Base-by-base conservation (phyloP, 177 flowering plant genomes). In the Viscum album region DNA sequence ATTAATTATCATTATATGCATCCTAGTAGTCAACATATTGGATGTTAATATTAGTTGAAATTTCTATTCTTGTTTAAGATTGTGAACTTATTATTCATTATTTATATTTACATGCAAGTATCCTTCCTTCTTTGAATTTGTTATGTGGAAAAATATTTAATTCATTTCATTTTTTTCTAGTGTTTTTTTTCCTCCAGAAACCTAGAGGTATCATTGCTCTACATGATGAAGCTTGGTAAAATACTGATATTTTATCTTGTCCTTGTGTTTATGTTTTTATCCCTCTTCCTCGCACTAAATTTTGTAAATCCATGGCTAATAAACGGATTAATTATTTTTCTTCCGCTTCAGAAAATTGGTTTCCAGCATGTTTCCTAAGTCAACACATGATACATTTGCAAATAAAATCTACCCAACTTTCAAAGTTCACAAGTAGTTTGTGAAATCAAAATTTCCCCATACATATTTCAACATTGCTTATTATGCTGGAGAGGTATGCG, bases 171-270 rank as follows among this genome's bases (percentile, higher is more conserved):
- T 37, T 37, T 37, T 37, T 37, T 5, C 13, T 37, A 37, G 6
- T 24, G 2, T 34, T 33, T 2, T 63, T 7, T 33, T 63, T 11
- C 75, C 68, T 71, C 75, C 85, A 88, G 93, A 88, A 86, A 85
- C 89, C 90, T 26, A 90, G 93, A 54, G 93, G 93, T 70, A 80
- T 88, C 24, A 59, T 88, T 76, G 84, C 89, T 74, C 88, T 88
- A 35, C 86, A 86, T 28, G 93, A 88, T 76, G 93, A 88, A 79
- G 93, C 93, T 56, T 88, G 93, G 93, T 88, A 85, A 36, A 70
- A 1, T 21, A 33, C 28, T 21, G 34, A n/a, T 34, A 6, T 28
- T 34, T 62, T 34, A 34, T 34, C 63, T 59, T 59, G 36, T 21
- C 24, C 37, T 13, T 17, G 61, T 15, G n/a, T 26, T 54, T 62